Evolutionary conservation across 2,329 filamentous ascomycete genomes (phyloP).

Genomic region (Aspergillus viridinutans): DNA sequence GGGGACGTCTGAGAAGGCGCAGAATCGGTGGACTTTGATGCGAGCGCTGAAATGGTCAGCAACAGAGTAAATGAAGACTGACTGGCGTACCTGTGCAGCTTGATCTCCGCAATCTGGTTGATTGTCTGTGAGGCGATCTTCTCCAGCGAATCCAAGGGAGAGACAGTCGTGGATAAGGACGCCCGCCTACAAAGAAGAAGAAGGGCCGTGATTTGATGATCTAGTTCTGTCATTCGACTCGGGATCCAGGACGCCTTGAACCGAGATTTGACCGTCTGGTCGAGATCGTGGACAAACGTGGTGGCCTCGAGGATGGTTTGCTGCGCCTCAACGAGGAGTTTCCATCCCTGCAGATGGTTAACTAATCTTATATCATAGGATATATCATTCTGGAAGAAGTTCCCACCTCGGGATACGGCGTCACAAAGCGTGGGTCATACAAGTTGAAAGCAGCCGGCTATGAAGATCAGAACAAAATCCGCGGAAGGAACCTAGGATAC

Average conservation of each 20-base stretch:
- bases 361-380: background rate
- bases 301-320: slow-evolving; percentile 21
- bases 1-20: slow-evolving; percentile 25
- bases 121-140: slow-evolving; percentile 18
- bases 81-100: slow-evolving; percentile 17
- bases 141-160: slow-evolving; percentile 12
- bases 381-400: background rate
- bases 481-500: slow-evolving; percentile 2
- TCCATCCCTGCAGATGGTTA: slow-evolving; percentile 15
- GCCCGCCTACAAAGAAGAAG: slow-evolving; percentile 8
- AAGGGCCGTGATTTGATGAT: slow-evolving; percentile 13
- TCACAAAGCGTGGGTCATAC: slow-evolving; percentile 23
- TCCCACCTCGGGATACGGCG: slow-evolving; percentile 16
- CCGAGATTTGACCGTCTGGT: slow-evolving; percentile 9
- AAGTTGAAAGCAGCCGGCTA: slow-evolving; percentile 13
- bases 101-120: slow-evolving; percentile 23
- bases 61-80: background rate
- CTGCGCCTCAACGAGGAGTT: slow-evolving; percentile 21
- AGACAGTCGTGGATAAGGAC: slow-evolving; percentile 1
- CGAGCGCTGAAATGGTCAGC: slow-evolving; percentile 16
- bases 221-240: slow-evolving; percentile 17
- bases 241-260: slow-evolving; percentile 12
- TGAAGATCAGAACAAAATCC: slow-evolving; percentile 3
- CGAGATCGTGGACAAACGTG: slow-evolving; percentile 18
- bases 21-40: slow-evolving; percentile 27